phyloP scores from a whole-genome alignment of 2,329 filamentous ascomycete species.

The Aaosphaeria pasadenensis region DNA sequence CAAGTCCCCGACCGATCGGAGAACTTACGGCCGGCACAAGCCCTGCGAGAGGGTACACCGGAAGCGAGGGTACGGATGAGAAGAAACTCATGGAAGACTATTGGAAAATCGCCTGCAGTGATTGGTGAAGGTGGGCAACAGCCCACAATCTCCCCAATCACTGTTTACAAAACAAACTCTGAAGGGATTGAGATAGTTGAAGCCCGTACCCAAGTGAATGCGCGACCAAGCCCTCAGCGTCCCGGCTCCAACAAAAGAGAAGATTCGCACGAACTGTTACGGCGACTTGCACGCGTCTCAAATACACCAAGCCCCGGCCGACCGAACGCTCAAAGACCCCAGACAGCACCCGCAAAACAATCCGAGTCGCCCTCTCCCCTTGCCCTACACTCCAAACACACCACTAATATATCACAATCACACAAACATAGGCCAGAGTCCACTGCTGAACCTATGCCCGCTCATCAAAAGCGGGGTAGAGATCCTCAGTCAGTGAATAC shows the following conservation, averaged over 20 bases:
- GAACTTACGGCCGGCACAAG: background rate
- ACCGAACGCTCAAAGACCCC: constrained; percentile 14
- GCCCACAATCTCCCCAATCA: constrained; percentile 24
- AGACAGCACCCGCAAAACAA: constrained; percentile 16
- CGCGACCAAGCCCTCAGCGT: constrained; percentile 18
- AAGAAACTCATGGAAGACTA: constrained; percentile 27
- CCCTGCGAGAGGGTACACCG: background rate
- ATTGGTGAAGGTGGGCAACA: constrained; percentile 20
- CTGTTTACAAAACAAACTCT: constrained; percentile 30
- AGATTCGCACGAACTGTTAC: constrained; percentile 47
- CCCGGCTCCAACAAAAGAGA: constrained; percentile 27
- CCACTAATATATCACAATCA: background rate
- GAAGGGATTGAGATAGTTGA: constrained; percentile 32
- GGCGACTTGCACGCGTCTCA: constrained; percentile 44
- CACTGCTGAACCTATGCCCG: background rate
- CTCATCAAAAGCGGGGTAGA: background rate
- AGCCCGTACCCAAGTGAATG: constrained; percentile 20
- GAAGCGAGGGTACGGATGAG: constrained; percentile 16
- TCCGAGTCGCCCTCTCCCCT: constrained; percentile 12
- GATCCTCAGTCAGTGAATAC: too few species aligned
- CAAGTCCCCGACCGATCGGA: constrained; percentile 2
- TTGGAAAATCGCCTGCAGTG: constrained; percentile 24
- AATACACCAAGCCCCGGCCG: constrained; percentile 44
- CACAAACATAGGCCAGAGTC: background rate
- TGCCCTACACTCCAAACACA: constrained; percentile 2